These are phyloP conservation scores for Cryptosporidium bovis DNA, from an alignment of 169 alveolate genomes.

Conservation along the genomic window DNA sequence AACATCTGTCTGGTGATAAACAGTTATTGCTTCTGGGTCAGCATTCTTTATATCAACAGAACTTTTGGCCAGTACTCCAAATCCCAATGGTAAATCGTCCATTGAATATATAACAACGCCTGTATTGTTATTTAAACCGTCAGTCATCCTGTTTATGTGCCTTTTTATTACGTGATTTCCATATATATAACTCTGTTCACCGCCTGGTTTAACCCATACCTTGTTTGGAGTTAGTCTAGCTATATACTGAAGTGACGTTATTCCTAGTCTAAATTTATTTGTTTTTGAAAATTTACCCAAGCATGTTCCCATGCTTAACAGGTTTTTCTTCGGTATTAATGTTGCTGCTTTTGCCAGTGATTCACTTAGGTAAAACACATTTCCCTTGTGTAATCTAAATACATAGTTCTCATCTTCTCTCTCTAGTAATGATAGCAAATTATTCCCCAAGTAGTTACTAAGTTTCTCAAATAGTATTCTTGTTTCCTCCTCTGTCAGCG, in stretches of 20 bases:
- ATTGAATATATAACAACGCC: constrained; percentile 87
- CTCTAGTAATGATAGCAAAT: constrained; percentile 85
- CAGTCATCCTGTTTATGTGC: constrained; percentile 92
- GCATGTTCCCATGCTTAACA: constrained; percentile 89
- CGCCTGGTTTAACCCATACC: constrained; percentile 94
- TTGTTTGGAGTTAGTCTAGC: constrained; percentile 92
- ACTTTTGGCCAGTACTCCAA: constrained; percentile 91
- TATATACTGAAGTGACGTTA: constrained; percentile 91
- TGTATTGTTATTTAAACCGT: constrained; percentile 84
- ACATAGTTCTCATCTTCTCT: constrained; percentile 88
- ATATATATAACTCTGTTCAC: constrained; percentile 92
- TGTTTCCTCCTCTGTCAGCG: constrained; percentile 91
- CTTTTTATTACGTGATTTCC: constrained; percentile 93
- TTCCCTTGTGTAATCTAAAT: constrained; percentile 86
- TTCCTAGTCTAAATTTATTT: constrained; percentile 89
- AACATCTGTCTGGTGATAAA: constrained; percentile 90
- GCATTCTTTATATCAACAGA: constrained; percentile 89
- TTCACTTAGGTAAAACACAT: constrained; percentile 87
- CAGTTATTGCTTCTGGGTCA: constrained; percentile 90
- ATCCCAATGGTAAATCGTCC: constrained; percentile 91
- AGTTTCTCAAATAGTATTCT: constrained; percentile 86
- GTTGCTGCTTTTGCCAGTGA: constrained; percentile 83
- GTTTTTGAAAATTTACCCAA: constrained; percentile 93
- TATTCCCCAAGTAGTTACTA: constrained; percentile 86
- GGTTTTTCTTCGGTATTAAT: constrained; percentile 85